Base-by-base conservation (phyloP, 1,139 yeast genomes). In the Suhomyces coccinellae region DNA sequence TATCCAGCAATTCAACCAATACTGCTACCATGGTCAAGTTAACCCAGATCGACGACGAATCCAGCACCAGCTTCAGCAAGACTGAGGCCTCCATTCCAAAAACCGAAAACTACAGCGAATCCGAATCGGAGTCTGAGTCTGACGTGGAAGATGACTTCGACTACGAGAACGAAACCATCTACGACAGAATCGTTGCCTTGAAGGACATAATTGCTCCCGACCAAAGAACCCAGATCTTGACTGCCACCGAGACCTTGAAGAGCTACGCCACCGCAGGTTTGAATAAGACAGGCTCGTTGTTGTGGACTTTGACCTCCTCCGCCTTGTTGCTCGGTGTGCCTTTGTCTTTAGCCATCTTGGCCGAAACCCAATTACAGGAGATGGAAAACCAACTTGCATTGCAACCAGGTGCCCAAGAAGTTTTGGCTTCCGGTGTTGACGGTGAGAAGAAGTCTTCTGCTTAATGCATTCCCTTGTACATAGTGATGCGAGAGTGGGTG, bases 351-450 rank as follows among this genome's bases (percentile, higher is more conserved):
- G 87, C 97, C 44, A 87, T 91, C 56, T 78, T 91, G 60, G 83
- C 91, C 51, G 99, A 91, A 74, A 93, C 90, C 61, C 97, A 91
- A 73, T 79, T 91, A 64, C 83, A 84, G 65, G 97, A 91, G 71
- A 81, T 89, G 86, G 97, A 91, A 74, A 88, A 87, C 75, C 95
- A 89, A 64, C 84, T 90, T 79, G 83, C 86, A 57, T 77, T 89
- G 64, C 91, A 86, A 65, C 90, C 87, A 69, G 85, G 88, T 50
- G 88, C 95, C 32, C 88, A 84, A 62, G 95, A 86, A 54, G 83
- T 88, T 41, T 75, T 87, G 59, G 90, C 95, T 43, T 86, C 91
- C 52, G 71, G 72, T 52, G 82, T 82, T 14, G 76, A 77, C 65
- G 77, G 69, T 48, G 71, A 63, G 47, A 66, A 67, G 61, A 65